phyloP scores from a whole-genome alignment of 768 basidiomycete species.

The Leucosporidium scottii region DNA sequence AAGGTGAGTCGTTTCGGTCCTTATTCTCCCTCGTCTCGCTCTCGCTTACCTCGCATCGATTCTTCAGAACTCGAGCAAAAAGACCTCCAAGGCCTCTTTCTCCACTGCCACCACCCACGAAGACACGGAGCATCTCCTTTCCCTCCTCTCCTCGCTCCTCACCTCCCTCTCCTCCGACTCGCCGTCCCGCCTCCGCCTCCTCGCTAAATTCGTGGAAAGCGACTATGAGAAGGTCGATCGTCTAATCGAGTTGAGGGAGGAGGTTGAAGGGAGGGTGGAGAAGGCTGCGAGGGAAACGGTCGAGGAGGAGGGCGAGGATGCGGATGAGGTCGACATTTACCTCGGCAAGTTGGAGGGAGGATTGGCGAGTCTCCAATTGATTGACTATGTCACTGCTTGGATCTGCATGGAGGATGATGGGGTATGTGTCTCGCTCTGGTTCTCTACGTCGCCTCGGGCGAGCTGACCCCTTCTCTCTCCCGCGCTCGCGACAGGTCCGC shows the following conservation, averaged over 20 bases:
- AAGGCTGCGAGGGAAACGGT: constrained; percentile 56
- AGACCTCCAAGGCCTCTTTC: constrained; percentile 48
- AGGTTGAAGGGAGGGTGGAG: constrained; percentile 52
- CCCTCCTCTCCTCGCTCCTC: constrained; percentile 78
- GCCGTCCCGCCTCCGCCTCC: constrained; percentile 64
- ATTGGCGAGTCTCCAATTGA: constrained; percentile 76
- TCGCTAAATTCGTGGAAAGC: constrained; percentile 88
- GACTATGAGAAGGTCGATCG: constrained; percentile 94
- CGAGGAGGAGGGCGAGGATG: constrained; percentile 51
- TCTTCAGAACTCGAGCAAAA: constrained; percentile 56
- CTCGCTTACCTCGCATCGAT: not conserved
- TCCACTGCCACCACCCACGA: constrained; percentile 54
- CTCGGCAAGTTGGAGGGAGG: constrained; percentile 80
- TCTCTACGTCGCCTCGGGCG: not conserved
- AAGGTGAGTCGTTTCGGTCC: constrained; percentile 54
- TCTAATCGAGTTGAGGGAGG: constrained; percentile 76
- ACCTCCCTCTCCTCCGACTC: constrained; percentile 83
- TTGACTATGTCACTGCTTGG: constrained; percentile 94
- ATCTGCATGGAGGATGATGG: constrained; percentile 96
- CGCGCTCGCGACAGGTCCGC: constrained; percentile 56
- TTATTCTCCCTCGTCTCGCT: not conserved
- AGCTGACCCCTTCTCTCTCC: not conserved
- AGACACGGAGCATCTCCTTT: constrained; percentile 78
- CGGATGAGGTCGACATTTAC: constrained; percentile 70
- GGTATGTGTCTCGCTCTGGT: constrained; percentile 49